These are phyloP conservation scores for Sporobolomyces roseus DNA, from an alignment of 768 basidiomycete genomes.

Conservation along the genomic window DNA sequence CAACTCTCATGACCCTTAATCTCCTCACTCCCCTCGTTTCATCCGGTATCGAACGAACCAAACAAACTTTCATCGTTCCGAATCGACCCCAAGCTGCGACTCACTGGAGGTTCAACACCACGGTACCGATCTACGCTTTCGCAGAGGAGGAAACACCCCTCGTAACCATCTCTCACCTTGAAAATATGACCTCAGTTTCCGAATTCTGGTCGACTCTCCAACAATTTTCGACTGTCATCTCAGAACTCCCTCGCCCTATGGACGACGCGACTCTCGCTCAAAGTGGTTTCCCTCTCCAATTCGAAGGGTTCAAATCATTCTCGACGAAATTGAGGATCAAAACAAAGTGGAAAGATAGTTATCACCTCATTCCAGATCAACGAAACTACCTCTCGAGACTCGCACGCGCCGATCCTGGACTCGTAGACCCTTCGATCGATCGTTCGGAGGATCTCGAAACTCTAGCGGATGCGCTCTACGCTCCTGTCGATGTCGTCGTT, in stretches of 20 bases:
- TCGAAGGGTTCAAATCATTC: neutral
- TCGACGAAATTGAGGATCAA: neutral
- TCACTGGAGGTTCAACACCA: constrained; percentile 20
- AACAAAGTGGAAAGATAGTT: constrained; percentile 57
- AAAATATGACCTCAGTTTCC: constrained; percentile 48
- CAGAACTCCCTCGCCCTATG: neutral
- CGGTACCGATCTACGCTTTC: constrained; percentile 24
- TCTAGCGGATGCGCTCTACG: constrained; percentile 50
- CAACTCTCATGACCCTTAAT: constrained; percentile 56
- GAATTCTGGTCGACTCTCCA: constrained; percentile 62
- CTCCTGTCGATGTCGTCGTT: constrained; percentile 56
- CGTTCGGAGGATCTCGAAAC: neutral
- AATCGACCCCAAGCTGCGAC: neutral
- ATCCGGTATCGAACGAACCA: neutral
- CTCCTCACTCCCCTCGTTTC: constrained; percentile 57
- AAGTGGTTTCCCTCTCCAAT: neutral
- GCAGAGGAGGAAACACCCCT: constrained; percentile 6
- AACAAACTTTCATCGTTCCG: neutral
- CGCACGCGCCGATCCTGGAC: constrained; percentile 53
- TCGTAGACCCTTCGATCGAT: constrained; percentile 50
- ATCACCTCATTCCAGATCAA: constrained; percentile 66
- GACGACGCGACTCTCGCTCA: neutral
- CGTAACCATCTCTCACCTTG: neutral
- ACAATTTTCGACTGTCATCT: constrained; percentile 47
- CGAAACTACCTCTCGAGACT: constrained; percentile 61